phyloP scores from a whole-genome alignment of 768 basidiomycete species.

The Mrakia gelida region DNA sequence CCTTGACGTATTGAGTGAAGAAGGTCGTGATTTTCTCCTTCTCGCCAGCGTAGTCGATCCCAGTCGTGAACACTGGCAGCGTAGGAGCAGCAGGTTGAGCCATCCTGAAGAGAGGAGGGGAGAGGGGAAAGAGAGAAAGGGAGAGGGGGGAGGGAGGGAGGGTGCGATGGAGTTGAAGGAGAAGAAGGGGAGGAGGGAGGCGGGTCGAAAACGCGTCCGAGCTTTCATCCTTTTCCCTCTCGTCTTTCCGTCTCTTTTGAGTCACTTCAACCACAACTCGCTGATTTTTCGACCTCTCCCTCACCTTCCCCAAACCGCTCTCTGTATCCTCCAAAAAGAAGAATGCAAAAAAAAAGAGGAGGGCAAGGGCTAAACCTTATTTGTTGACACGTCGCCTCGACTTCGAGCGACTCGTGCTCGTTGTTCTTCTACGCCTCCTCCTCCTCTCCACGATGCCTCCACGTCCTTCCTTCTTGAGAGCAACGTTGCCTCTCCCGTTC shows the following conservation, averaged over 20 bases:
- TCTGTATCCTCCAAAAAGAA: too few species aligned
- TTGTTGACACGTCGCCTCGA: too few species aligned
- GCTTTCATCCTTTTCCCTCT: not conserved
- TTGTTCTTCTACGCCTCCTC: too few species aligned
- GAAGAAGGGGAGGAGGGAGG: not conserved
- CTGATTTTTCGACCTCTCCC: too few species aligned
- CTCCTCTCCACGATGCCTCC: too few species aligned
- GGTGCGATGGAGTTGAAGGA: not conserved
- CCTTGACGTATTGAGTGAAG: constrained; percentile 59
- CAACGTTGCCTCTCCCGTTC: too few species aligned
- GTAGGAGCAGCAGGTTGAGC: constrained; percentile 29
- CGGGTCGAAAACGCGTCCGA: not conserved
- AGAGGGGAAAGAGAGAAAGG: not conserved
- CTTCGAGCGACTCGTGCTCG: too few species aligned
- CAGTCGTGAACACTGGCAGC: constrained; percentile 43
- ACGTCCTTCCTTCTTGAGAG: too few species aligned
- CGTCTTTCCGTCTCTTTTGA: not conserved
- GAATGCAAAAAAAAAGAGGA: too few species aligned
- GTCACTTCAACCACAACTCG: too few species aligned
- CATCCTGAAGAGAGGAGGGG: not conserved
- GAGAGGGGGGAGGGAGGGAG: not conserved
- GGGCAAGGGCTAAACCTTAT: too few species aligned
- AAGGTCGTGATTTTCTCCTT: constrained; percentile 68
- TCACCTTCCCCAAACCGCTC: too few species aligned
- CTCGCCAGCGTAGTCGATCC: constrained; percentile 66